Evolutionary conservation across 2,329 filamentous ascomycete species (phyloP), one percentile per base, ranked within the genome.

Genomic region (Capronia americana): DNA sequence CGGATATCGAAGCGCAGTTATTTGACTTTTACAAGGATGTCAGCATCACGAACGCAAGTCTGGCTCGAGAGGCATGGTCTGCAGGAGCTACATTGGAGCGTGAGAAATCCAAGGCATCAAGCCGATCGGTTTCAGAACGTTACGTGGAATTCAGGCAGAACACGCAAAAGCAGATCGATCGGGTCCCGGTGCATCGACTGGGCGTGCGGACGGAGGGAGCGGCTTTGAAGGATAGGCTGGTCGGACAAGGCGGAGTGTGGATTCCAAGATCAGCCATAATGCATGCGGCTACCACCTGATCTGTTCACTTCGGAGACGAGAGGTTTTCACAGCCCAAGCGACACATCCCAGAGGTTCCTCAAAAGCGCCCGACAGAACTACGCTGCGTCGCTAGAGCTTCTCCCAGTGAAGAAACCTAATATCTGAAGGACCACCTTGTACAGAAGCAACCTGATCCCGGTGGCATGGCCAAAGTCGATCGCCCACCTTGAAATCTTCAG

Each of bases 121-220:
- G 59, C 60, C 79, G 80, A 61, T 82, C 77, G 3, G 69, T 74
- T 8, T 71, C 77, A 7, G 83, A 85, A 46, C 78, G 80, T 17
- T 80, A 85, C 67, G 79, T 83, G 0, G 83, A 83, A 59, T 77
- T 81, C 1, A 79, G 85, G 26, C 79, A 81, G 17, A 80, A 76
- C 23, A 79, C 86, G 2, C 85, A 88, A 75, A 82, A 80, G 66
- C 79, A 82, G 46, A 79, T 89, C 6, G 87, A 89, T 66, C 80
- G 81, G 61, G 79, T 90, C 3, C 88, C 88, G 2, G 71, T 88
- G 54, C 86, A 90, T 73, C 79, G 79, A 71, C 79, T 84, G 2
- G 88, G 88, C 0, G 80, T 91, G 51, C 80, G 88, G 59, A 86
- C 83, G 5, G 69, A 71, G 20, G 67, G 70, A 20, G 66, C 67